phyloP scores from a whole-genome alignment of 2,329 filamentous ascomycete genomes.

The Aspergillus jensenii region DNA sequence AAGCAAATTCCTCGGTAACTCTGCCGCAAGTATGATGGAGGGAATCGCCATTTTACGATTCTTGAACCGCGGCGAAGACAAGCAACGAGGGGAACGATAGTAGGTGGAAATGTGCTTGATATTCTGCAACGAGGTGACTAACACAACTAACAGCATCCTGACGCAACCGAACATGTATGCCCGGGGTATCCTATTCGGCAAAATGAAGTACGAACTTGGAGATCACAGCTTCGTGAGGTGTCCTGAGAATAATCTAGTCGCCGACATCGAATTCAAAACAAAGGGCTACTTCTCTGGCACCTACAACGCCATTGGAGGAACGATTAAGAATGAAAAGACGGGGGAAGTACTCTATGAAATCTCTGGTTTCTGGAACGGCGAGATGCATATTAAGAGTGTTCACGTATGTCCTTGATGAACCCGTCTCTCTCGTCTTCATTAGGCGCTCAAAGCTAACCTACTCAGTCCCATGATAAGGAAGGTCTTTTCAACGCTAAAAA shows the following conservation, averaged over 20 bases:
- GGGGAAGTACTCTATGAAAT: conserved; percentile 88
- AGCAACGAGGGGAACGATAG: conserved; percentile 77
- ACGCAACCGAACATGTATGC: conserved; percentile 99
- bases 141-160: conserved; percentile 62
- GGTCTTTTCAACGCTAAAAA: conserved; percentile 83
- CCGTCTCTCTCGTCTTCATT: background rate
- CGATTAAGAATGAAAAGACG: conserved; percentile 82
- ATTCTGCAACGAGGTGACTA: conserved; percentile 6
- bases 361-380: conserved; percentile 87
- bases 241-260: conserved; percentile 79
- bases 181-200: conserved; percentile 91
- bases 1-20: conserved; percentile 95
- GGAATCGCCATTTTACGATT: conserved; percentile 85
- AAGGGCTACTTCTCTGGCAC: conserved; percentile 96
- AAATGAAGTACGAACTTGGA: conserved; percentile 99
- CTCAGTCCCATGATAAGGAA: conserved; percentile 81
- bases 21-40: conserved; percentile 97
- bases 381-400: conserved; percentile 89
- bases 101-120: conserved; percentile 50
- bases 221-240: conserved; percentile 93
- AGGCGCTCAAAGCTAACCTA: conserved; percentile 9
- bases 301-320: conserved; percentile 93
- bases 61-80: conserved; percentile 69
- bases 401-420: conserved; percentile 45
- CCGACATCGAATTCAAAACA: conserved; percentile 96